Evolutionary conservation across 2,329 filamentous ascomycete species (phyloP).

Genomic region (Ramichloridium luteum): DNA sequence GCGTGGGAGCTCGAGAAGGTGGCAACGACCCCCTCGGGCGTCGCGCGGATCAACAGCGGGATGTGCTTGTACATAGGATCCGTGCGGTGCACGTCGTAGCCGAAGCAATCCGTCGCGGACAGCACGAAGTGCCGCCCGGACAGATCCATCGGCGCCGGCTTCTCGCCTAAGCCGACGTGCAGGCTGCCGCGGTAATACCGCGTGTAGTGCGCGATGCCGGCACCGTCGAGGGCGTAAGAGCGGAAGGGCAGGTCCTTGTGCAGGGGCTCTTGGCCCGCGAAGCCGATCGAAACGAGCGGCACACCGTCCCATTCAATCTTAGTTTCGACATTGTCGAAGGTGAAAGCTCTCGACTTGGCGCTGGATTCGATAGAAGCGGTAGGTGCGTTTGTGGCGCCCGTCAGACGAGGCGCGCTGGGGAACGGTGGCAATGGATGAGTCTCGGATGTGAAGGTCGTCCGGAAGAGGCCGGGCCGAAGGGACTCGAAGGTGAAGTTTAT

Average conservation of each 20-base stretch:
- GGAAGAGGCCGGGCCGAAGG: constrained; percentile 50
- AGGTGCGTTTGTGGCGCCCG: constrained; percentile 17
- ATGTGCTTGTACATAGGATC: constrained; percentile 69
- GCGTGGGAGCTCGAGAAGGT: constrained; percentile 57
- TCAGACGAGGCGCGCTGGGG: constrained; percentile 41
- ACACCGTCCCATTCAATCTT: constrained; percentile 47
- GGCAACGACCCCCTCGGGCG: constrained; percentile 50
- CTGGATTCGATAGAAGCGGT: constrained; percentile 16
- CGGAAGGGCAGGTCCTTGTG: constrained; percentile 52
- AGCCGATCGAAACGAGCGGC: constrained; percentile 46
- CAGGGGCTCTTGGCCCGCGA: constrained; percentile 40
- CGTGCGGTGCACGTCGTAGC: constrained; percentile 58
- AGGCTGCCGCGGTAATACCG: constrained; percentile 49
- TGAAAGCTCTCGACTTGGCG: constrained; percentile 23
- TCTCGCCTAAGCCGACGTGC: constrained; percentile 60
- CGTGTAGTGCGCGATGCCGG: constrained; percentile 53
- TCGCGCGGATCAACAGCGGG: constrained; percentile 57
- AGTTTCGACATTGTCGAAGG: constrained; percentile 39
- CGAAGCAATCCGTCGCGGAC: constrained; percentile 59
- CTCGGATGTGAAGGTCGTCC: constrained; percentile 52
- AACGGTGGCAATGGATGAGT: constrained; percentile 53
- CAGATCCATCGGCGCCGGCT: constrained; percentile 60
- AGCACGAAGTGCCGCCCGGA: constrained; percentile 53
- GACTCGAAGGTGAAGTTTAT: constrained; percentile 53
- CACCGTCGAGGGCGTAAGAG: constrained; percentile 51